Conservation (phyloP, 192 early-diverging fungal genomes). For the Coemansia sp. region DNA sequence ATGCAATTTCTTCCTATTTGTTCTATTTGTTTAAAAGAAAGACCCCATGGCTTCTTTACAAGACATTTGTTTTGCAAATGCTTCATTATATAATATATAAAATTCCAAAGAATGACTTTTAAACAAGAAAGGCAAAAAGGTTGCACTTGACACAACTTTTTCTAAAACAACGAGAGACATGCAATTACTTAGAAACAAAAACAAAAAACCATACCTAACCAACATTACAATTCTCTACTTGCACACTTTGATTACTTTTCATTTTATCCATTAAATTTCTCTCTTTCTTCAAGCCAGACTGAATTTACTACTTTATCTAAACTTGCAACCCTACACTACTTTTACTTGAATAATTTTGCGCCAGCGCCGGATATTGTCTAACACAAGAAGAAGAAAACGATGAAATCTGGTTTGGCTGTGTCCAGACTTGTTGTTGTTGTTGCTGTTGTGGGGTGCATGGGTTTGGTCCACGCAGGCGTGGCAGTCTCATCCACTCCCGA, state of each 20-base stretch:
- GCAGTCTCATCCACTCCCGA: not conserved
- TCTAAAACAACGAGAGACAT: not conserved
- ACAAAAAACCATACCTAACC: not conserved
- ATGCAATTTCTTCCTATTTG: not conserved
- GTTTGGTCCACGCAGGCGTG: conserved; percentile 5
- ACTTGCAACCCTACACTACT: not conserved
- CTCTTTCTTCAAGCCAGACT: not conserved
- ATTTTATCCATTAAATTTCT: not conserved
- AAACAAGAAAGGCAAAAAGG: not conserved
- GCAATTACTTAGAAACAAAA: not conserved
- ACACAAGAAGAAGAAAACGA: not conserved
- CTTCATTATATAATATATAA: not conserved
- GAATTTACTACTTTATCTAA: not conserved
- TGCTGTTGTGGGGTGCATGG: not conserved
- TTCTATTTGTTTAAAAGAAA: not conserved
- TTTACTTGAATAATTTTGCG: not conserved
- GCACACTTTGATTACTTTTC: not conserved
- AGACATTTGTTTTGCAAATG: not conserved
- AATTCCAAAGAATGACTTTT: not conserved
- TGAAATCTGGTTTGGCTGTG: not conserved
- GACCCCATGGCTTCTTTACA: not conserved
- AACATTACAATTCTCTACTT: not conserved
- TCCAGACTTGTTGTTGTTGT: not conserved
- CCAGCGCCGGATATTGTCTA: not conserved
- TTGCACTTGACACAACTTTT: not conserved